Evolutionary conservation across 306 rosid species (phyloP).

Genomic region (Corylus avellana): DNA sequence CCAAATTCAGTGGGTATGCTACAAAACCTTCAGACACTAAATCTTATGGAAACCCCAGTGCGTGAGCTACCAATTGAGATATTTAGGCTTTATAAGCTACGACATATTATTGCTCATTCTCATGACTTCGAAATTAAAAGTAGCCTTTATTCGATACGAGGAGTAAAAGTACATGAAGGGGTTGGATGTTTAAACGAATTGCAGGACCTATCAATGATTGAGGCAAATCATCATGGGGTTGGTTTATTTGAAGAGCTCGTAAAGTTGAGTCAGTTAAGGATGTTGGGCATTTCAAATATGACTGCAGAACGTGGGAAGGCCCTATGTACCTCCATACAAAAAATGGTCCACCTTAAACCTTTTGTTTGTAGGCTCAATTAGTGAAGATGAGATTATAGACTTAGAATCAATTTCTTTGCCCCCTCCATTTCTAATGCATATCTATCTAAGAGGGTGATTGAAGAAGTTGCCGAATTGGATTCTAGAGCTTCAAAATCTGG

Average conservation of each 20-base stretch:
- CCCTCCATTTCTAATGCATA: not conserved
- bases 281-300: not conserved
- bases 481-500: slow-evolving; percentile 2
- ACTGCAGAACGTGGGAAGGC: not conserved
- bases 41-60: not conserved
- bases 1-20: slow-evolving; percentile 4
- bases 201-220: not conserved
- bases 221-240: not conserved
- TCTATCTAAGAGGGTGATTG: slow-evolving; percentile 13
- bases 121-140: no score
- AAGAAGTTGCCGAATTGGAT: slow-evolving; percentile 27
- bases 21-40: not conserved
- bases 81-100: not conserved
- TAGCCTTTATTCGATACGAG: no score
- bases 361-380: not conserved
- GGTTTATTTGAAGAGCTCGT: not conserved
- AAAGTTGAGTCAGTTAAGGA: slow-evolving; percentile 4
- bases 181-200: slow-evolving; percentile 12
- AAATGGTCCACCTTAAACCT: slow-evolving; percentile 19
- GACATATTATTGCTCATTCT: slow-evolving; percentile 12
- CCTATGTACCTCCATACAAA: not conserved
- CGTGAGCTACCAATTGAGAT: not conserved
- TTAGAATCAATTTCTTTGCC: slow-evolving; percentile 10
- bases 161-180: no score
- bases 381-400: slow-evolving; percentile 23